Evolutionary conservation across 352 stramenopile genomes (phyloP).

Genomic region (Pythium pectinolyticum): DNA sequence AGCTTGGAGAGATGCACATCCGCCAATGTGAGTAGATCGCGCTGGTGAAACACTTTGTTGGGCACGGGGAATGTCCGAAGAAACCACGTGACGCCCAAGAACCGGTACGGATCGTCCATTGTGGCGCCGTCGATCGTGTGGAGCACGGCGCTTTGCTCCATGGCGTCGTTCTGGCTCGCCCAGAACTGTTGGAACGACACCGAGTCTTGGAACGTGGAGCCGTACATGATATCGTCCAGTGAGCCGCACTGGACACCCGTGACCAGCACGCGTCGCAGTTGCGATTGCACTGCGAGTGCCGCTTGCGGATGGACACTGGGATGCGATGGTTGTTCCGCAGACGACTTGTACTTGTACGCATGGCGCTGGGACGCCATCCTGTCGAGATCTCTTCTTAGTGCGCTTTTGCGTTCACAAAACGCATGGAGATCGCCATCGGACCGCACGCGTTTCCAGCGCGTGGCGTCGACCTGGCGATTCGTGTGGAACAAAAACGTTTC

Average conservation of each 20-base stretch:
- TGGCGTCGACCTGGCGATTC: conserved; percentile 27
- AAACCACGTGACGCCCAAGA: conserved; percentile 35
- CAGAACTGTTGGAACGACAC: conserved; percentile 33
- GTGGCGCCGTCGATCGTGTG: conserved; percentile 28
- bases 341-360: neutral
- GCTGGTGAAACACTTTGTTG: conserved; percentile 25
- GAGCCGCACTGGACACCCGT: conserved; percentile 37
- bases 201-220: conserved; percentile 43
- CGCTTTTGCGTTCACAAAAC: conserved; percentile 30
- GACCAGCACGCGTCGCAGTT: conserved; percentile 20
- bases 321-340: no score
- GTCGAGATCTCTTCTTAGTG: neutral
- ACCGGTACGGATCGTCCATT: conserved; percentile 34
- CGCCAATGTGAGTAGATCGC: conserved; percentile 38
- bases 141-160: conserved; percentile 35
- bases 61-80: conserved; percentile 12
- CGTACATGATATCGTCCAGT: conserved; percentile 57
- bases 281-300: neutral
- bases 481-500: conserved; percentile 36
- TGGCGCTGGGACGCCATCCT: neutral
- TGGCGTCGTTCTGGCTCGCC: conserved; percentile 31
- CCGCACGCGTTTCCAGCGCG: conserved; percentile 32
- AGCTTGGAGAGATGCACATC: neutral
- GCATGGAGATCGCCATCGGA: conserved; percentile 24
- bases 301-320: neutral